A percentile compares a stretch with the other conserved stretches of the same genome.
phyloP scores from a whole-genome alignment of 164 flowering plant genomes.

The Sedum album region DNA sequence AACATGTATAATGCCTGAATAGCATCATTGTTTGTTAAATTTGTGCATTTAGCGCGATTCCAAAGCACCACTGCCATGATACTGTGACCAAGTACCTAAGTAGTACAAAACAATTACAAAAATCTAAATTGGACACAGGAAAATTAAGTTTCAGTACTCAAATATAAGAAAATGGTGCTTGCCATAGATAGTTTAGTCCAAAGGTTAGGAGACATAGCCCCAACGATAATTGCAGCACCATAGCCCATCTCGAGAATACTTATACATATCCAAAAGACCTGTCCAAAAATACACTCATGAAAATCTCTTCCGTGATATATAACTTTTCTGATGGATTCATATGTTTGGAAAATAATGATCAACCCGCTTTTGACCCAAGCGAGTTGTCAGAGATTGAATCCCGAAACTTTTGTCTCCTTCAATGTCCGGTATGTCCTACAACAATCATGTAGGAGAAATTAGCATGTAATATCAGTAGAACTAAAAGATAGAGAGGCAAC shows the following conservation, averaged over 20 bases:
- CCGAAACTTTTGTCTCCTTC: conserved; percentile 74
- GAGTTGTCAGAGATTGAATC: conserved; percentile 57
- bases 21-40: conserved; percentile 52
- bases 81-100: conserved; percentile 11
- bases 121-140: no score
- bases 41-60: conserved; percentile 53
- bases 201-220: conserved; percentile 38
- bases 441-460: no score
- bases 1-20: conserved; percentile 87
- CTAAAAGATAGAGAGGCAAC: no score
- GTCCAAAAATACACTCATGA: background rate
- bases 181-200: conserved; percentile 68
- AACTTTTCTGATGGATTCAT: background rate
- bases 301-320: background rate
- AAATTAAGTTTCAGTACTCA: no score
- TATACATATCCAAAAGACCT: conserved; percentile 83
- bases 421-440: conserved; percentile 81
- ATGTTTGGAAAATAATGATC: conserved; percentile 13
- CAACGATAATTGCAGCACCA: conserved; percentile 49
- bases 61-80: conserved; percentile 49
- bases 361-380: conserved; percentile 70
- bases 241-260: conserved; percentile 65
- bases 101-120: no score
- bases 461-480: no score
- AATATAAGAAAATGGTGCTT: background rate